Conservation (phyloP, 2,329 filamentous ascomycete genomes). For the Talaromyces sp. region DNA sequence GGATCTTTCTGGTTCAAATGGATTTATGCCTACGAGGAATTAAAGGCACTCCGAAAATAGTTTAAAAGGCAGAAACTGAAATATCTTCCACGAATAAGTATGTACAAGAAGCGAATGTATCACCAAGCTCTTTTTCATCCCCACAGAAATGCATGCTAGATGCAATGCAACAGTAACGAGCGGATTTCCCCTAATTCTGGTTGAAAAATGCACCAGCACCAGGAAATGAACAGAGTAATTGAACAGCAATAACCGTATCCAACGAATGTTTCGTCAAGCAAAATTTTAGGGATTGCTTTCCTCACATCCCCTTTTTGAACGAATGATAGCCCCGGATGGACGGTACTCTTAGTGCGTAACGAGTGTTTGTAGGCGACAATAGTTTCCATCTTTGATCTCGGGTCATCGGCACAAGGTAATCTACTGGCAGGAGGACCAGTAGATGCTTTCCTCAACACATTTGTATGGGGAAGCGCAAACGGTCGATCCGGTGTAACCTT, state of each 20-base stretch:
- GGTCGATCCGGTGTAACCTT: slow-evolving; percentile 18
- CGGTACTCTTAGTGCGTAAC: background rate
- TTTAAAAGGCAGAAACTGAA: background rate
- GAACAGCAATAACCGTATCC: background rate
- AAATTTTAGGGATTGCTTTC: background rate
- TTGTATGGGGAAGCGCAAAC: slow-evolving; percentile 17
- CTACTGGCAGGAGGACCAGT: slow-evolving; percentile 20
- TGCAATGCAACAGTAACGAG: slow-evolving; percentile 9
- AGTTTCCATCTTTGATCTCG: background rate
- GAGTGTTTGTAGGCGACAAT: background rate
- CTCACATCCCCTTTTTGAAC: background rate
- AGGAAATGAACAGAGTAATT: background rate
- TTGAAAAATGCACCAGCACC: background rate
- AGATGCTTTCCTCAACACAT: slow-evolving; percentile 16
- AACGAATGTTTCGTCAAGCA: background rate
- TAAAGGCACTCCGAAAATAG: background rate
- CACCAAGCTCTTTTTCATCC: background rate
- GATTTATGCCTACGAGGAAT: too few species aligned
- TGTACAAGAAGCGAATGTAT: slow-evolving; percentile 13
- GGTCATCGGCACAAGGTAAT: background rate
- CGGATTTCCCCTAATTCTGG: background rate
- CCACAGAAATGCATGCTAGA: background rate
- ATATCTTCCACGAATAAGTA: background rate
- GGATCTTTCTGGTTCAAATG: too few species aligned
- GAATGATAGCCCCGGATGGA: background rate